Evolutionary conservation across 2,329 filamentous ascomycete genomes (phyloP).

Genomic region (Pseudogymnoascus sp.): DNA sequence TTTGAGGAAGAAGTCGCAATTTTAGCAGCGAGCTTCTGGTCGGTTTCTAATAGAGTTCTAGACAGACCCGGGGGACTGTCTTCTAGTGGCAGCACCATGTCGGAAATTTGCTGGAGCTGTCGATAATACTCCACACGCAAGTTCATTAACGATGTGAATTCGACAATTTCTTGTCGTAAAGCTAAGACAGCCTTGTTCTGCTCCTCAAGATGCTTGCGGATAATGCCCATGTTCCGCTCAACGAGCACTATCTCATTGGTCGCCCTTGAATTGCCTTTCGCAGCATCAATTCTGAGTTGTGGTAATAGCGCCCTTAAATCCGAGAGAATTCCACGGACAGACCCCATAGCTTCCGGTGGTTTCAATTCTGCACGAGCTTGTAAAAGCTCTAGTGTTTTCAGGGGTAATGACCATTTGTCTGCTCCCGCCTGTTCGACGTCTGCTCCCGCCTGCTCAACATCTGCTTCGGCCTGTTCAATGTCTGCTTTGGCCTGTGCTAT

Average conservation of each 20-base stretch:
- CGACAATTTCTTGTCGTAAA: conserved; percentile 63
- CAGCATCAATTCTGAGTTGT: conserved; percentile 50
- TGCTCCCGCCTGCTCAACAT: not conserved
- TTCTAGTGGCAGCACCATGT: conserved; percentile 62
- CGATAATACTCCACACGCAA: conserved; percentile 80
- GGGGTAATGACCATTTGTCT: conserved; percentile 61
- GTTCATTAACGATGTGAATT: conserved; percentile 75
- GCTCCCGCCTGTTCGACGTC: not conserved
- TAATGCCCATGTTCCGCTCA: conserved; percentile 50
- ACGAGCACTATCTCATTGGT: conserved; percentile 58
- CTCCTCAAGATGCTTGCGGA: conserved; percentile 45
- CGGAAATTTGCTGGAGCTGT: conserved; percentile 84
- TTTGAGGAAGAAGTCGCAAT: conserved; percentile 62
- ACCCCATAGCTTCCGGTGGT: conserved; percentile 45
- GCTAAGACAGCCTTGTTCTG: conserved; percentile 42
- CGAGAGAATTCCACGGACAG: conserved; percentile 61
- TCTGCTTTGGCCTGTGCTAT: not conserved
- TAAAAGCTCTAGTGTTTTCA: conserved; percentile 48
- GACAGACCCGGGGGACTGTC: conserved; percentile 39
- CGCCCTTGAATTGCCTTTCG: conserved; percentile 46
- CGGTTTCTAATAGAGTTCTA: conserved; percentile 33
- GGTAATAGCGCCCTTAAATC: conserved; percentile 59
- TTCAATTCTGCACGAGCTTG: conserved; percentile 39
- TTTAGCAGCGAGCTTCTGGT: conserved; percentile 46
- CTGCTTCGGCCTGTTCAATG: conserved; percentile 11